Percentiles rank a stretch among this genome's conserved stretches.
phyloP scores from a whole-genome alignment of 345 rosid genomes.

The Citrus sp. region DNA sequence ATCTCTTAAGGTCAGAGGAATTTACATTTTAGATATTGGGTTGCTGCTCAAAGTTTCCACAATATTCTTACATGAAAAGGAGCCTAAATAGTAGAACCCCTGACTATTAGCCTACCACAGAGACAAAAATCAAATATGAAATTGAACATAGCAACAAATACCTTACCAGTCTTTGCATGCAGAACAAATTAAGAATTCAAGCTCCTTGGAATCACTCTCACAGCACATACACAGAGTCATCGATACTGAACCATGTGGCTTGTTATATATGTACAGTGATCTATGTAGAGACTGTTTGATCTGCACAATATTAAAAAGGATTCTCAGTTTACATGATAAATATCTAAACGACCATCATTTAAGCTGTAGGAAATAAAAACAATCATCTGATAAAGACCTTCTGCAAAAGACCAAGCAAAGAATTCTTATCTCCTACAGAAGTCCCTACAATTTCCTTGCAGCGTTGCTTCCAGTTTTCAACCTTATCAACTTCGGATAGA shows the following conservation, averaged over 20 bases:
- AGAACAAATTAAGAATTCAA: constrained; percentile 35
- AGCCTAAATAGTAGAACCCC: not conserved
- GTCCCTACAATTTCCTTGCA: constrained; percentile 32
- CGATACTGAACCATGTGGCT: constrained; percentile 28
- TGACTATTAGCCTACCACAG: not conserved
- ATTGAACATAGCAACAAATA: constrained; percentile 7
- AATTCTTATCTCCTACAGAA: constrained; percentile 27
- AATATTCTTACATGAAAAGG: not conserved
- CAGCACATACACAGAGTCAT: constrained; percentile 38
- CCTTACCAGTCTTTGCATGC: constrained; percentile 62
- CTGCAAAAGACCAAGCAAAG: constrained; percentile 34
- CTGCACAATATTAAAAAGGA: constrained; percentile 32
- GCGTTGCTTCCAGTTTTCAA: constrained; percentile 55
- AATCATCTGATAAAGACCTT: constrained; percentile 36
- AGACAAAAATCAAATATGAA: not conserved
- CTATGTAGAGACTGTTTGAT: constrained; percentile 43
- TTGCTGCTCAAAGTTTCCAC: not conserved
- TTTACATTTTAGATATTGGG: not conserved
- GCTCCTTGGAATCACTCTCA: constrained; percentile 28
- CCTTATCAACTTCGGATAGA: constrained; percentile 46
- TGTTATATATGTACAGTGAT: constrained; percentile 43
- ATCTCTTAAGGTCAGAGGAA: not conserved
- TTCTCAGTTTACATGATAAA: constrained; percentile 1
- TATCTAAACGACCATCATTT: not conserved
- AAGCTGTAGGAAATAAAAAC: not conserved